Evolutionary conservation across 2,329 filamentous ascomycete species (phyloP).

Genomic region (Aureobasidium lini): DNA sequence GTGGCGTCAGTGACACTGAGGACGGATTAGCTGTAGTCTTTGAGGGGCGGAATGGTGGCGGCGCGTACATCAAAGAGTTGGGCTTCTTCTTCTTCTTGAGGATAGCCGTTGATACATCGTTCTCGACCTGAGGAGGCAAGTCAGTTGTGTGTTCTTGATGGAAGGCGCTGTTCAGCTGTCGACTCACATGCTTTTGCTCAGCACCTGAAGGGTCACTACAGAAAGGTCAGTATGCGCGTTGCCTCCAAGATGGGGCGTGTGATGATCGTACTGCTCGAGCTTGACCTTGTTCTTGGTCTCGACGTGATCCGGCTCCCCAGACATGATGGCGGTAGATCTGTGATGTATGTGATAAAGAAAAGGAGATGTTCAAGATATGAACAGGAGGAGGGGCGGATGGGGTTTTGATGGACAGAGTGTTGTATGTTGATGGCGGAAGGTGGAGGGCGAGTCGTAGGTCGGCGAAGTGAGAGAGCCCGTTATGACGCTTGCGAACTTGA

Average conservation of each 20-base stretch:
- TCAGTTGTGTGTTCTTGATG: conserved; percentile 18
- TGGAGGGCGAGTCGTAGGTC: conserved; percentile 6
- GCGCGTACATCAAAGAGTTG: conserved; percentile 86
- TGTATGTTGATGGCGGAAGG: conserved; percentile 1
- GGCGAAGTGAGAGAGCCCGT: background rate
- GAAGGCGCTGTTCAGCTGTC: background rate
- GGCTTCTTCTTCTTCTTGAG: conserved; percentile 99
- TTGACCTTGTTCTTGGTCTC: conserved; percentile 40
- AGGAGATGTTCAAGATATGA: conserved; percentile 1
- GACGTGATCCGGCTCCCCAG: conserved; percentile 42
- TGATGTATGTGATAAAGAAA: background rate
- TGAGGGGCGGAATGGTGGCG: background rate
- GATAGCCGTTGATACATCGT: conserved; percentile 91
- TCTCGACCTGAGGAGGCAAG: conserved; percentile 50
- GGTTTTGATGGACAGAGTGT: background rate
- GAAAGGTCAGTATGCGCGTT: conserved; percentile 39
- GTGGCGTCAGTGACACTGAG: conserved; percentile 89
- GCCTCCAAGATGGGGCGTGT: conserved; percentile 11
- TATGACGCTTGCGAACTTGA: conserved; percentile 2
- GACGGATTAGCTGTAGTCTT: conserved; percentile 1
- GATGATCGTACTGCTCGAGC: conserved; percentile 34
- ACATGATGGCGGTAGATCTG: conserved; percentile 31
- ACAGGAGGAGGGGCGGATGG: background rate
- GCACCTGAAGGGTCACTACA: conserved; percentile 79
- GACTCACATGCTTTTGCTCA: conserved; percentile 71